phyloP scores from a whole-genome alignment of 768 basidiomycete species.

The Boletus bicolor region DNA sequence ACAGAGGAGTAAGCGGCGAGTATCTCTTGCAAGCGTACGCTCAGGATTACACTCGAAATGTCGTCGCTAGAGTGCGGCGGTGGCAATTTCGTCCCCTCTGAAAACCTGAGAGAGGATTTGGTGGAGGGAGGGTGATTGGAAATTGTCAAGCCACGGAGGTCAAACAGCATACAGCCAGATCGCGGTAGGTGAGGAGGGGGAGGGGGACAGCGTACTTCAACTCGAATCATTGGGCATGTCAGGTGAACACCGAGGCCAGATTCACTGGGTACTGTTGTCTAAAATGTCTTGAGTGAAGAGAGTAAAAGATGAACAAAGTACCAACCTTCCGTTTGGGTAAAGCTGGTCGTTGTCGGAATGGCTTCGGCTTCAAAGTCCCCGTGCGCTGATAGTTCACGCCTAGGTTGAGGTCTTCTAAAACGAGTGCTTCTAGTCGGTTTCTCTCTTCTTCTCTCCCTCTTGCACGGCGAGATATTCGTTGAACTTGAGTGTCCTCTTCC shows the following conservation, averaged over 20 bases:
- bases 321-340: conserved; percentile 18
- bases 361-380: conserved; percentile 6
- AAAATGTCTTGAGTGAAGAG: conserved; percentile 5
- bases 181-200: conserved; percentile 45
- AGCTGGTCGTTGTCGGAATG: conserved; percentile 2
- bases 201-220: conserved; percentile 67
- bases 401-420: conserved; percentile 59
- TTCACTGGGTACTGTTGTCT: conserved; percentile 8
- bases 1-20: conserved; percentile 46
- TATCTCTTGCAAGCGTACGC: conserved; percentile 42
- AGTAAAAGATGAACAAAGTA: neutral
- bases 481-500: conserved; percentile 27
- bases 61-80: neutral
- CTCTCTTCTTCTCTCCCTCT: conserved; percentile 38
- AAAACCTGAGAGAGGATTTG: conserved; percentile 30
- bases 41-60: conserved; percentile 29
- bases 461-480: conserved; percentile 12
- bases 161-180: conserved; percentile 68
- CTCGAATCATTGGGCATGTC: conserved; percentile 54
- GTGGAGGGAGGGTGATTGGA: conserved; percentile 25
- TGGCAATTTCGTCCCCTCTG: conserved; percentile 15
- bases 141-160: conserved; percentile 53
- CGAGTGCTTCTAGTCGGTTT: conserved; percentile 44
- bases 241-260: conserved; percentile 32
- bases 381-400: conserved; percentile 41